Evolutionary conservation across 805 yeast genomes (phyloP).

Genomic region (Metschnikowia cubensis): DNA sequence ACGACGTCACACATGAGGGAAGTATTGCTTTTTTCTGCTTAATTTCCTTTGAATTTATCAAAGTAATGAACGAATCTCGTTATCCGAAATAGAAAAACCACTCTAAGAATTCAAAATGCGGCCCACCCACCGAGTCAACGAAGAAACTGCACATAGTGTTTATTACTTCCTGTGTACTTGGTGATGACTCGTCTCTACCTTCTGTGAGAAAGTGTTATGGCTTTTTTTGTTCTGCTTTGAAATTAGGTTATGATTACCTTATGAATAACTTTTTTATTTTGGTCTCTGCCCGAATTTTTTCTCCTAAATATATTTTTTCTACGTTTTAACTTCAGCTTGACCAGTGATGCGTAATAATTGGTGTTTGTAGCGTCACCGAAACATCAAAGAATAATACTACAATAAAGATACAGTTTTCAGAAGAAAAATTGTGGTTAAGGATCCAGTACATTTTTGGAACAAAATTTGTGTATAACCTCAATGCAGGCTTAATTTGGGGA

Average conservation of each 20-base stretch:
- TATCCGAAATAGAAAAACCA: constrained; percentile 21
- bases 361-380: background rate
- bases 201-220: background rate
- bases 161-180: background rate
- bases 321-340: background rate
- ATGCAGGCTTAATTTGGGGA: background rate
- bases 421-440: no score
- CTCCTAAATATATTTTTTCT: background rate
- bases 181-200: background rate
- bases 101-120: constrained; percentile 5
- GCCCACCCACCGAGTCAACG: constrained; percentile 3
- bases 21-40: background rate
- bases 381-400: background rate
- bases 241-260: background rate
- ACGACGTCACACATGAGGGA: constrained; percentile 78
- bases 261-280: background rate
- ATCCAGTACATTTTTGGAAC: background rate
- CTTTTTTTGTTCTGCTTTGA: background rate
- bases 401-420: background rate
- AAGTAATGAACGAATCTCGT: constrained; percentile 29
- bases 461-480: background rate
- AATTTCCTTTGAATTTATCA: constrained; percentile 15
- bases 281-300: no score
- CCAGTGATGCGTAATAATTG: background rate
- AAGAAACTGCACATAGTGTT: background rate